Evolutionary conservation across 257 asterid species (phyloP), one percentile per base, ranked within the genome.

Genomic region (Solanum chmielewskii): DNA sequence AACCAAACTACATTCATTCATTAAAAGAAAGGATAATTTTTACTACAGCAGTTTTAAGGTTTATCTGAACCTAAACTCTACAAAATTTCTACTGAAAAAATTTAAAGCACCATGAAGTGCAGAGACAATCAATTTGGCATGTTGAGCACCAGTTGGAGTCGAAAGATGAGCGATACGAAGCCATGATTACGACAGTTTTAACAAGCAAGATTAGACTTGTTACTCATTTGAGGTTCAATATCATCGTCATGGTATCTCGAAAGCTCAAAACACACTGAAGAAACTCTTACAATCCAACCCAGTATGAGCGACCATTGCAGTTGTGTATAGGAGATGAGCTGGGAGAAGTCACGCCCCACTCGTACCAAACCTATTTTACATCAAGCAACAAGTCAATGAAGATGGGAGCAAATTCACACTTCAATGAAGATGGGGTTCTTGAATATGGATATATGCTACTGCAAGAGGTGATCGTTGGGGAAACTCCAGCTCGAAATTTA

Each of bases 341-440:
- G 42, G 99, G 99, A 52, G 97, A 94, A 41, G 92, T 86, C 87
- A 94, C 97, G 33, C 94, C 91, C 99, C 99, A 95, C 91, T 97
- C 99, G 45, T 97, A 97, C 98, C 99, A 97, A 21, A 97, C 99
- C 99, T 97, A 93, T 47, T 35, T 75, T 31, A 7, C 21, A 71
- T 29, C 9, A 83, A 76, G 59, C 49, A 11, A 77, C 23, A 87
- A 69, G 31, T 85, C 27, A 35, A 52, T 16, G 68, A 68, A 23
- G 31, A 52, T 20, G 33, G 20, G 29, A 21, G 9, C 49, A 62
- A 21, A 12, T 71, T 21, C 73, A 12, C 23, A 47, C 41, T 39
- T 37, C 44, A 74, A 27, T 49, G 59, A 49, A 49, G 21, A 49
- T 49, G 59, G 9, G 11, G 21, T 7, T 12, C 83, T 73, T 20